phyloP scores from a whole-genome alignment of 257 asterid genomes.

The Solanum ossicruentum region DNA sequence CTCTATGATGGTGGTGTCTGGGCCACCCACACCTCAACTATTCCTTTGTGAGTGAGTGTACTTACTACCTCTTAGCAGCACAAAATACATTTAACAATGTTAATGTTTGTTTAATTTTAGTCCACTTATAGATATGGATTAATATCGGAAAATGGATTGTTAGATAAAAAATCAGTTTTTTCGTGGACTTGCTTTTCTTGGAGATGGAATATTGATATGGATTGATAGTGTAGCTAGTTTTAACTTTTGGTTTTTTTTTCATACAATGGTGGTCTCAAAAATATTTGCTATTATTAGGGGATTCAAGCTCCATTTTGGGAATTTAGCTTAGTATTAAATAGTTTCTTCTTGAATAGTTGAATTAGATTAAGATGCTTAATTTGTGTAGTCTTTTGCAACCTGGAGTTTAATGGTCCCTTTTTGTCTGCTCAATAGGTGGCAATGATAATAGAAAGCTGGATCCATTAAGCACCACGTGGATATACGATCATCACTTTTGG shows the following conservation, averaged over 20 bases:
- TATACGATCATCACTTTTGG: background rate
- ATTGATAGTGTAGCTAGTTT: background rate
- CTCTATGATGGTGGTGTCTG: background rate
- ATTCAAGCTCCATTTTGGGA: background rate
- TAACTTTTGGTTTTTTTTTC: background rate
- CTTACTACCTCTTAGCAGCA: background rate
- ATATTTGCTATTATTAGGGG: background rate
- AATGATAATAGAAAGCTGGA: constrained; percentile 1
- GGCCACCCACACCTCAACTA: background rate
- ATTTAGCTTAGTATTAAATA: background rate
- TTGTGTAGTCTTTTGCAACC: background rate
- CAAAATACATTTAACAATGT: background rate
- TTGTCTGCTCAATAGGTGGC: background rate
- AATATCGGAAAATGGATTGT: background rate
- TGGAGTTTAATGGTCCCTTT: background rate
- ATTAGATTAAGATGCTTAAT: background rate
- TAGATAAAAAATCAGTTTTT: background rate
- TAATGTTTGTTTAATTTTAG: background rate
- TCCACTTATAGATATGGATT: background rate
- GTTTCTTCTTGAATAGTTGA: background rate
- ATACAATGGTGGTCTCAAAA: background rate
- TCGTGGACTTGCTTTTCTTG: background rate
- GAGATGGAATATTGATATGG: background rate
- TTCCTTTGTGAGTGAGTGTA: background rate
- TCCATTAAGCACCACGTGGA: background rate